A percentile compares a stretch with the other conserved stretches of the same genome.
Conservation (phyloP, 1,284 basidiomycete species). For the Porogramme epimiltina region DNA sequence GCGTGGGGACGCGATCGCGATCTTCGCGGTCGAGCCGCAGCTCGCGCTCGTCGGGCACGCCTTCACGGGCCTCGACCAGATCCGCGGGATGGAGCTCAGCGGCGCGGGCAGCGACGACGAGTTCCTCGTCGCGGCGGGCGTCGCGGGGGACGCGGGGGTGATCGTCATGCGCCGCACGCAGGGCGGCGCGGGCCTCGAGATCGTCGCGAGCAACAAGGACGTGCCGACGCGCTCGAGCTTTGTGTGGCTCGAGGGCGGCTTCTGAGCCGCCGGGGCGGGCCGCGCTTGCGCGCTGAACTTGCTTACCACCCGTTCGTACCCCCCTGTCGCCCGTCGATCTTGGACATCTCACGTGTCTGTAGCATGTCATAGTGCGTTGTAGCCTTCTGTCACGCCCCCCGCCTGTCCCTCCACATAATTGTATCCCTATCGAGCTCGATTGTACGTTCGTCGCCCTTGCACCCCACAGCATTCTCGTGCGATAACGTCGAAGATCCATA, state of each 20-base stretch:
- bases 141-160: constrained; percentile 53
- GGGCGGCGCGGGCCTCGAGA: constrained; percentile 53
- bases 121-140: constrained; percentile 58
- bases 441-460: no score
- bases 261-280: not conserved
- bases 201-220: constrained; percentile 53
- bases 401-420: no score
- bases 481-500: no score
- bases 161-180: constrained; percentile 55
- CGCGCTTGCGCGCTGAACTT: no score
- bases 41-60: constrained; percentile 49
- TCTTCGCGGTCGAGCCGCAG: constrained; percentile 30
- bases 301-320: no score
- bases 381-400: no score
- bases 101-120: constrained; percentile 42
- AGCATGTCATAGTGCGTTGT: no score
- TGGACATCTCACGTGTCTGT: no score
- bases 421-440: no score
- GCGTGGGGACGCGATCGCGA: constrained; percentile 39
- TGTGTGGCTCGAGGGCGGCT: constrained; percentile 37
- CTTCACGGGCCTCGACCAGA: constrained; percentile 62
- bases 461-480: no score
- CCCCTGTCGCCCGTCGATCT: no score
- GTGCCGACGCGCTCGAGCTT: constrained; percentile 55
- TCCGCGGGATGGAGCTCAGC: constrained; percentile 64